phyloP scores from a whole-genome alignment of 306 rosid species.

The Citrullus amarus region DNA sequence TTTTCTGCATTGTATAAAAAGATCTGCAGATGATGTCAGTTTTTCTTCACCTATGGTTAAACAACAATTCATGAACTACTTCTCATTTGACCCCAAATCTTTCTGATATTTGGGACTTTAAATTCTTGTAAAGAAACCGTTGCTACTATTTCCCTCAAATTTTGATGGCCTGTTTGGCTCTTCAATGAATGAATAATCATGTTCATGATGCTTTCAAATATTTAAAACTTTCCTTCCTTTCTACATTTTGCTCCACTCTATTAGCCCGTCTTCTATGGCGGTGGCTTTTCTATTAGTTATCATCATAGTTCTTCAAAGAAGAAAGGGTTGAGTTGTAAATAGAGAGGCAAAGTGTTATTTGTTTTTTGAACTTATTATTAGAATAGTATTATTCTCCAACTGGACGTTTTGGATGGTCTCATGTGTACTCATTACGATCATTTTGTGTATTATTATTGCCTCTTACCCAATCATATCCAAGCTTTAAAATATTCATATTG shows the following conservation, averaged over 20 bases:
- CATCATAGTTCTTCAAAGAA: neutral
- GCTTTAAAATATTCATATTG: no score
- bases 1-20: slow-evolving; percentile 60
- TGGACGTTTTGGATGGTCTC: neutral
- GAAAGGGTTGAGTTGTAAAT: neutral
- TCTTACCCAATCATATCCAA: no score
- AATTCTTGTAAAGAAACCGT: slow-evolving; percentile 23
- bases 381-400: neutral
- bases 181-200: slow-evolving; percentile 24
- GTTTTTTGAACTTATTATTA: neutral
- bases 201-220: neutral
- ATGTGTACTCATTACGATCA: no score
- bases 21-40: slow-evolving; percentile 51
- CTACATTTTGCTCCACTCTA: neutral
- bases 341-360: neutral
- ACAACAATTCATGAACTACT: slow-evolving; percentile 56
- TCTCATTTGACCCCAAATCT: slow-evolving; percentile 37
- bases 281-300: neutral
- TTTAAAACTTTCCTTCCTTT: neutral
- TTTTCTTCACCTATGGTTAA: slow-evolving; percentile 32
- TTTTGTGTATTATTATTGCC: no score
- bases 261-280: no score
- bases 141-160: slow-evolving; percentile 25
- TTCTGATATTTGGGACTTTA: slow-evolving; percentile 20
- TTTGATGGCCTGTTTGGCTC: slow-evolving; percentile 25